Base-by-base conservation (phyloP, 305 asterid genomes). In the Euphrasia arctica region DNA sequence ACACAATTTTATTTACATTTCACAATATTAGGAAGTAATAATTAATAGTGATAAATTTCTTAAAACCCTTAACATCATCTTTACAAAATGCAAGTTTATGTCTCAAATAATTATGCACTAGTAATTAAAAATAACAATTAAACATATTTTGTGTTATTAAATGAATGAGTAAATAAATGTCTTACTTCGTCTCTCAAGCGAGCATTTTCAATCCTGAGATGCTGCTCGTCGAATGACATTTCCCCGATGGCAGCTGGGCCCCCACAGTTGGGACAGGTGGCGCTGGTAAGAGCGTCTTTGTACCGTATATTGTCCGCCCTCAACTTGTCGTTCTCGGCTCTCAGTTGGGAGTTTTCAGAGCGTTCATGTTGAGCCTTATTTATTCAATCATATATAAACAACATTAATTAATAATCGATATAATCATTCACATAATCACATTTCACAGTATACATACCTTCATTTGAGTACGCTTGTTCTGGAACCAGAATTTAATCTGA, bases 161-260 rank as follows among this genome's bases (percentile, higher is more conserved):
- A 48, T 0, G 4, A 4, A 12, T 11, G 5, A 12, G 4, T 7
- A 6, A 51, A 7, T 28, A 5, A 12, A 25, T 47, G 22, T 47
- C 29, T 4, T 71, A 84, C 95, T 86, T 87, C 90, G 68, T 82
- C 95, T 70, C 92, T 72, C 34, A 85, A 62, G 29, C 92, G 90
- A 63, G 78, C 88, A 70, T 87, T 87, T 47, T 87, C 92, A 2
- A 87, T 82, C 76, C 90, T 78, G 42, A 87, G 64, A 65, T 87
- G 92, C 71, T 87, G 95, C 69, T 87, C 95, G 39, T 87, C 92
- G 56, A 85, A 85, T 0, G 95, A 87, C 95, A 87, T 83, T 61
- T 87, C 90, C 1, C 92, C 86, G 3, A 85, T 75, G 48, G 90
- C 75, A 25, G 95, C 95, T 1, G 91, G 91, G 2, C 89, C 95